Evolutionary conservation across 176 grass and related monocot species (phyloP), one percentile per base, ranked within the genome.

Genomic region (Juncus inflexus): DNA sequence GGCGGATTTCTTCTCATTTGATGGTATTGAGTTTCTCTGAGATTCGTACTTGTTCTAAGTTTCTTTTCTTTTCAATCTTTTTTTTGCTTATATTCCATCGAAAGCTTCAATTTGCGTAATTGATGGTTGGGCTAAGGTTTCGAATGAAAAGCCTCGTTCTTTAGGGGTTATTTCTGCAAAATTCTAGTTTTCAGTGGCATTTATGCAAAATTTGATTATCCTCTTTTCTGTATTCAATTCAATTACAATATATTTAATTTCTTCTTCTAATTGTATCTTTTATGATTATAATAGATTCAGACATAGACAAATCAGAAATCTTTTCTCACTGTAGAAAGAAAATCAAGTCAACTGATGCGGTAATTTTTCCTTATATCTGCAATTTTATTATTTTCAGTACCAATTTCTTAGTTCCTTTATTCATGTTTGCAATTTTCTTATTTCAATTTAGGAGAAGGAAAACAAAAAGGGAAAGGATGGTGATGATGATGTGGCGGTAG

Each of bases 291-390:
- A 43, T 79, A 97, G 92, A 91, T 50, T 75, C 79, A 9, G 87
- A 85, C 42, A 72, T 89, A 37, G 84, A 97, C 67, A 81, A 61
- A 58, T 76, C 85, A 3, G 83, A 83, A 39, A 91, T 88, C 12
- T 81, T 89, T 62, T 28, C 66, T 55, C 59, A 83, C 58, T 83
- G 77, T 73, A 78, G 77, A 40, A 89, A 97, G 80, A 82, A 89
- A 15, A 37, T 70, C 63, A 64, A 64, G 12, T 12, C 52, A 43
- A 38, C 12, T 3, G 55, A 61, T 15, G 2, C n/a, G 43, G 76
- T 86, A 61, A 83, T 70, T 83, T 58, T 28, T 64, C 4, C 40
- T 70, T 77, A 3, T 50, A 28, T 56, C 12, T 19, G 70, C 67
- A 42, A 45, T 35, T 74, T 69, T 38, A 39, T 37, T 49, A 42